Percentiles rank a stretch among this genome's conserved stretches.
Evolutionary conservation across 2,329 filamentous ascomycete species (phyloP).

Genomic region (Pseudocercospora vitis): DNA sequence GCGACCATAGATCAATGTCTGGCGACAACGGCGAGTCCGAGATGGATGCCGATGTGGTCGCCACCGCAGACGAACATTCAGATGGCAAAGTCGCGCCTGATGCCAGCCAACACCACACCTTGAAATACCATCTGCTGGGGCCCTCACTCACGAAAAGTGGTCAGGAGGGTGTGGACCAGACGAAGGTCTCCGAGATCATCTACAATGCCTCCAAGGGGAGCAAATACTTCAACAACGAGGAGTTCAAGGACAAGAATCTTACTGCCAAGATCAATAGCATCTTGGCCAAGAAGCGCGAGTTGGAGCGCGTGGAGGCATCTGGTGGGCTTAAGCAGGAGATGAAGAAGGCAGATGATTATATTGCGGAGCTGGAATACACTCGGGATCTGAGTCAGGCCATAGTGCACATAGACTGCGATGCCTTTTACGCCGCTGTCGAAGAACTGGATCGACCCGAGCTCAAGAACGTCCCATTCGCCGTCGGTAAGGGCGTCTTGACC

Average conservation of each 20-base stretch:
- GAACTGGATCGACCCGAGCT: conserved; percentile 73
- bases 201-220: conserved; percentile 96
- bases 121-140: conserved; percentile 88
- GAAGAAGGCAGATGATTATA: conserved; percentile 75
- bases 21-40: not conserved
- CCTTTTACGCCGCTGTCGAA: conserved; percentile 95
- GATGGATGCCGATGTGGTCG: not conserved
- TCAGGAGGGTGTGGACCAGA: conserved; percentile 89
- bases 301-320: conserved; percentile 67
- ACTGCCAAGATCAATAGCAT: conserved; percentile 85
- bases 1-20: not conserved
- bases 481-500: conserved; percentile 71
- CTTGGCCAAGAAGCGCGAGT: conserved; percentile 68
- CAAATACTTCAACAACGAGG: conserved; percentile 93
- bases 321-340: conserved; percentile 64
- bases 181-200: conserved; percentile 92
- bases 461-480: conserved; percentile 83
- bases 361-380: conserved; percentile 73
- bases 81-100: conserved; percentile 12
- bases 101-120: conserved; percentile 57
- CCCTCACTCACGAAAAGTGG: conserved; percentile 92
- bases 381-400: conserved; percentile 82
- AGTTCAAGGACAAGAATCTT: conserved; percentile 74
- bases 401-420: conserved; percentile 94
- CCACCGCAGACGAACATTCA: not conserved